Evolutionary conservation across 2,329 filamentous ascomycete species (phyloP), one percentile per base, ranked within the genome.

Genomic region (Ophioceras dolichostomum): DNA sequence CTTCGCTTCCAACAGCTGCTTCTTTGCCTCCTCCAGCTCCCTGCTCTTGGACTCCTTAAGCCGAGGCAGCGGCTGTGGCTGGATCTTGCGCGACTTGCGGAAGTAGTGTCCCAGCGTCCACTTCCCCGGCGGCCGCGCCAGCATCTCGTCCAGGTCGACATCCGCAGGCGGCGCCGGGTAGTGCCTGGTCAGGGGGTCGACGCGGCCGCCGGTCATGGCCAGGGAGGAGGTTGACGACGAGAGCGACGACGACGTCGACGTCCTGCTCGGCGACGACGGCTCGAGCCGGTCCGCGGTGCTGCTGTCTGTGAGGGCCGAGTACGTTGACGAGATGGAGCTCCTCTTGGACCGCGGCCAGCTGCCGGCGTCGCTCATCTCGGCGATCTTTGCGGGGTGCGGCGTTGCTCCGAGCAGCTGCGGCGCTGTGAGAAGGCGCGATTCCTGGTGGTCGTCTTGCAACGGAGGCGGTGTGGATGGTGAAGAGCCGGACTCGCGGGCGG

Each of bases 1-100:
- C 38, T 58, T 56, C 22, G 56, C 56, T 33, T 57, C 56, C 13
- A 66, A 57, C 13, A 73, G 54, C 24, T 67, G 58, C 41, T 49
- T 54, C 59, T 73, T 74, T 20, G 58, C 59, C 26, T 59, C 57
- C 37, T 67, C 65, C 28, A 72, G 57, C 32, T 63, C 59, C 41
- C 50, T 52, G 28, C 53, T 52, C 28, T 58, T 54, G 40, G 53
- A 50, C 32, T 60, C 59, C 32, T 55, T n/a, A n/a, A n/a, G n/a
- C n/a, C n/a, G n/a, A n/a, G n/a, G n/a, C n/a, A n/a, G n/a, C n/a
- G n/a, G n/a, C n/a, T n/a, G n/a, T n/a, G n/a, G n/a, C n/a, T 47
- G 42, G 51, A 46, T 42, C 50, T 54, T 34, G 50, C 43, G 38
- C 50, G 36, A 37, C 28, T 37, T 37, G 29, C 32, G 20, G 29